Base-by-base conservation (phyloP, 148 eudicot genomes). In the Camellia granthamiana region DNA sequence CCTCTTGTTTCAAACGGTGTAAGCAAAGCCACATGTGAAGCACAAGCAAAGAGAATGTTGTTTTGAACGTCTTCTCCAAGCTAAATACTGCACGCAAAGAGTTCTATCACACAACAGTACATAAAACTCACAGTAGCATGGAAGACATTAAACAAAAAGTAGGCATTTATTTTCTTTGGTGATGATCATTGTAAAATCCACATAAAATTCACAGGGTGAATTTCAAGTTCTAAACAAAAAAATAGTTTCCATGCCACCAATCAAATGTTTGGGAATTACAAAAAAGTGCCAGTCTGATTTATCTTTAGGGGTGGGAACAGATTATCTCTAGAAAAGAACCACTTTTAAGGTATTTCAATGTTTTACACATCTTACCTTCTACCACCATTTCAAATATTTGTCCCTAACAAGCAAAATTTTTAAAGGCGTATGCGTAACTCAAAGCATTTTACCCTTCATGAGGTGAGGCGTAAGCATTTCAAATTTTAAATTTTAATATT, bases 21-120 rank as follows among this genome's bases (percentile, higher is more conserved):
- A 96, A 86, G 90, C 90, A 91, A 77, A 96, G 86, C 99, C 99
- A 96, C 94, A 87, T 94, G 77, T 96, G 99, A 77, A 96, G 88
- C 82, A 96, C 97, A 52, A 96, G 95, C 82, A 96, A 88, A 75
- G 99, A 90, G 81, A 86, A 96, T 3, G 92, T 93, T n/a, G 97
- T 92, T 85, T 88, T 96, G 74, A 96, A 96, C 72, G 92, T 94
- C 83, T 89, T 90, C 94, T 96, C 99, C 93, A 96, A 83, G 88
- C 88, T 88, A 83, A 96, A 96, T 78, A 91, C 99, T 96, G 95
- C 92, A 89, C 14, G 47, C 44, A 65, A 54, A 61, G 78, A 77
- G 54, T 52, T 41, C n/a, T 23, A 46, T 13, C 54, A 52, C 80
- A 13, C 15, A 51, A 30, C 6, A 52, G 38, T 47, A 16, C 21